A percentile compares a stretch with the other conserved stretches of the same genome.
phyloP scores from a whole-genome alignment of 768 basidiomycete genomes.

The Lactarius pseudohatsudake region DNA sequence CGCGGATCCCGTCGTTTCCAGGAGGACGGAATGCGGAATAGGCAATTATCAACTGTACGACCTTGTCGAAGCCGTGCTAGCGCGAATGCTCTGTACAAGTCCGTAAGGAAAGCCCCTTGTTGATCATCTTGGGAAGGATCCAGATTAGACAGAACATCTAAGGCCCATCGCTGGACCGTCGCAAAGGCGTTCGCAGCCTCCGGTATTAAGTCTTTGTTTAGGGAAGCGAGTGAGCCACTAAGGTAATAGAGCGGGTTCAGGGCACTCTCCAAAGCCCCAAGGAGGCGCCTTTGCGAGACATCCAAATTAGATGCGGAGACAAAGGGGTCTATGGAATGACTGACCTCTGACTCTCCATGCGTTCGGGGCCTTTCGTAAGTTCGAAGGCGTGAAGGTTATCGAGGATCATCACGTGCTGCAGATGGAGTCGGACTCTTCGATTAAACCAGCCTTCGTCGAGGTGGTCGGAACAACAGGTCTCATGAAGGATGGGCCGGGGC shows the following conservation, averaged over 20 bases:
- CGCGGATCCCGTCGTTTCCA: constrained; percentile 3
- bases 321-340: background rate
- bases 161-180: constrained; percentile 48
- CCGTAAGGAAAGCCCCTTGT: constrained; percentile 40
- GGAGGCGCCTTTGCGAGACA: background rate
- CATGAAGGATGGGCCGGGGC: constrained; percentile 37
- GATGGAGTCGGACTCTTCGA: constrained; percentile 42
- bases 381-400: constrained; percentile 33
- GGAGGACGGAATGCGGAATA: constrained; percentile 14
- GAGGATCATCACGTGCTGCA: constrained; percentile 52
- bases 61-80: constrained; percentile 33
- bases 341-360: constrained; percentile 15
- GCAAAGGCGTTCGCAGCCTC: constrained; percentile 40
- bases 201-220: constrained; percentile 41
- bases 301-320: background rate
- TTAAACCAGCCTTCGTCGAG: constrained; percentile 41
- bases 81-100: constrained; percentile 39
- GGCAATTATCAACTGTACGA: background rate
- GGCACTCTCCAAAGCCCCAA: constrained; percentile 43
- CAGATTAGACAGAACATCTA: constrained; percentile 40
- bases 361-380: background rate
- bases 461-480: constrained; percentile 37
- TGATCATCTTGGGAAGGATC: constrained; percentile 28
- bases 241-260: constrained; percentile 47
- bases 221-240: constrained; percentile 44